Conservation (phyloP, 1,284 basidiomycete species). For the Cronartium quercuum region DNA sequence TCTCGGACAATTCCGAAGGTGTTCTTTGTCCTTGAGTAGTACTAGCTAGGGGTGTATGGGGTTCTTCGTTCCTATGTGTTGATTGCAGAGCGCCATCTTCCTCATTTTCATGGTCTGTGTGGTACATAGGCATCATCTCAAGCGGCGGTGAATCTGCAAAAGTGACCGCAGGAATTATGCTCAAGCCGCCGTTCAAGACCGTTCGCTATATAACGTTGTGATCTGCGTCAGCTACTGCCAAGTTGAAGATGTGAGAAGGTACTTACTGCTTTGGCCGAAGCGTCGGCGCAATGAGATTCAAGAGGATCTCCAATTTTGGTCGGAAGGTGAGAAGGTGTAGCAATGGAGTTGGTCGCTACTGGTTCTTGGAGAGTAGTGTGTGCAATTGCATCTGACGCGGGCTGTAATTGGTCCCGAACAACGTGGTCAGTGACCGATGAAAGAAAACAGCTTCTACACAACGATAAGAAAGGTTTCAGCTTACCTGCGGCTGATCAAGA, state of each 20-base stretch:
- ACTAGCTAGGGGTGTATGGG: slow-evolving; percentile 27
- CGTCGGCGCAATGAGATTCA: neutral
- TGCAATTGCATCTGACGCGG: too few relatives aligned
- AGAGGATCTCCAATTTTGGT: too few relatives aligned
- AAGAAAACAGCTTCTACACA: too few relatives aligned
- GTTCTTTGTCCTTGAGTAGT: slow-evolving; percentile 29
- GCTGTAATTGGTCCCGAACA: too few relatives aligned
- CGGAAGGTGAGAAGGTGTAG: too few relatives aligned
- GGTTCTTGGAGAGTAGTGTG: too few relatives aligned
- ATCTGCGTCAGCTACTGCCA: too few relatives aligned
- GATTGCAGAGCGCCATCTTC: neutral
- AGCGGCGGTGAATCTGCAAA: slow-evolving; percentile 25
- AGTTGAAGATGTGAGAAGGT: neutral
- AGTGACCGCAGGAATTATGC: slow-evolving; percentile 12
- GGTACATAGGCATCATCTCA: neutral
- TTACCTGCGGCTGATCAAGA: too few relatives aligned
- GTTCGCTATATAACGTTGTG: neutral
- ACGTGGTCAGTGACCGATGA: too few relatives aligned
- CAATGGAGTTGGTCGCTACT: too few relatives aligned
- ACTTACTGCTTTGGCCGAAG: neutral
- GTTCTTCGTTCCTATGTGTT: slow-evolving; percentile 11
- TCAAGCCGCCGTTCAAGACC: neutral
- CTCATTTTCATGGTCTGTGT: slow-evolving; percentile 2
- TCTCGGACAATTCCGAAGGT: slow-evolving; percentile 30
- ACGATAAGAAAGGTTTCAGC: too few relatives aligned